Percentiles rank a stretch among this genome's conserved stretches.
Evolutionary conservation across 2,329 filamentous ascomycete species (phyloP).

Genomic region (Colletotrichum endophyticum): DNA sequence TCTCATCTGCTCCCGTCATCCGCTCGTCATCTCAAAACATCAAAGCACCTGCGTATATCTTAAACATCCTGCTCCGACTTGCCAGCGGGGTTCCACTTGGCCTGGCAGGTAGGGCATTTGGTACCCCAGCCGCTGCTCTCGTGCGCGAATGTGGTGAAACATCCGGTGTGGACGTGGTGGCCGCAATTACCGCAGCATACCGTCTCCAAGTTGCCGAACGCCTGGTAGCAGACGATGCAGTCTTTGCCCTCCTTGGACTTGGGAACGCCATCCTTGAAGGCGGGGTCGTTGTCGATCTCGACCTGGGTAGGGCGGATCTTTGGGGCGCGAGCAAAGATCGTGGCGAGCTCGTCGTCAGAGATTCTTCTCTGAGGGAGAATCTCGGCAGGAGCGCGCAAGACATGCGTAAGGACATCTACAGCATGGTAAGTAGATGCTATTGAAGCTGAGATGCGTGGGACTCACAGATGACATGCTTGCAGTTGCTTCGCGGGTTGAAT

Average conservation of each 20-base stretch:
- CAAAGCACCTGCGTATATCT: neutral
- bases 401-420: slow-evolving; percentile 13
- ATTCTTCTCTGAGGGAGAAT: slow-evolving; percentile 5
- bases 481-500: slow-evolving; percentile 2
- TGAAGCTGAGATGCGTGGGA: neutral
- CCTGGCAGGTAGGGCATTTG: slow-evolving; percentile 1
- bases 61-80: neutral
- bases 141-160: neutral
- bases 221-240: slow-evolving; percentile 14
- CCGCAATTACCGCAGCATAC: slow-evolving; percentile 12
- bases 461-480: slow-evolving; percentile 21
- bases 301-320: slow-evolving; percentile 1
- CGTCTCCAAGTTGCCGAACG: neutral
- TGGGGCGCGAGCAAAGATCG: neutral
- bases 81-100: neutral
- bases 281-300: neutral
- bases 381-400: slow-evolving; percentile 3
- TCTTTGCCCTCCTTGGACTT: neutral
- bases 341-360: neutral
- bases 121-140: neutral
- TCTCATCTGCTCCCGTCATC: neutral
- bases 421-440: neutral
- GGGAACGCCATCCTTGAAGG: slow-evolving; percentile 7
- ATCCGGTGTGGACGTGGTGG: slow-evolving; percentile 2
- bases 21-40: neutral